phyloP scores from a whole-genome alignment of 2,329 filamentous ascomycete genomes.

The Aschersonia sp. region DNA sequence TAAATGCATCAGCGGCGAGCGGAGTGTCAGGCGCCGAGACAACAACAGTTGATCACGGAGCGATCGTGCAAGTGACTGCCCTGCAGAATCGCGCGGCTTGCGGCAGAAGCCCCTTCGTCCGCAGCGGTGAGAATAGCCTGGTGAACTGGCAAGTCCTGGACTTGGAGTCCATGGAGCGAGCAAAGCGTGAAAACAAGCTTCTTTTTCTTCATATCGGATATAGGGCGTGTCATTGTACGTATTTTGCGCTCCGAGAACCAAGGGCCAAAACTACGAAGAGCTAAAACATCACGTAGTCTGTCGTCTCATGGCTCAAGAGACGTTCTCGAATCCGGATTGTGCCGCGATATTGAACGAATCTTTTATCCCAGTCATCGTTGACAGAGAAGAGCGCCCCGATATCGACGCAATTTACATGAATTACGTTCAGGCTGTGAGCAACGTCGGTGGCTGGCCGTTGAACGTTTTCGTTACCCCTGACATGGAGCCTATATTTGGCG shows the following conservation, averaged over 20 bases:
- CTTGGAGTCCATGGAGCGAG: constrained; percentile 59
- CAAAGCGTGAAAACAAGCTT: constrained; percentile 68
- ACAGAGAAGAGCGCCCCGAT: constrained; percentile 86
- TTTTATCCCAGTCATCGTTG: constrained; percentile 86
- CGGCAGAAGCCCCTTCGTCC: constrained; percentile 42
- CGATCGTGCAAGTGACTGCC: constrained; percentile 7
- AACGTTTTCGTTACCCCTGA: constrained; percentile 95
- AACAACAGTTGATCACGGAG: constrained; percentile 1
- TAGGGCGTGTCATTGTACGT: constrained; percentile 83
- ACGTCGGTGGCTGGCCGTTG: constrained; percentile 81
- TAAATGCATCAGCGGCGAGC: constrained; percentile 20
- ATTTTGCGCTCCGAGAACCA: background rate
- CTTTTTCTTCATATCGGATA: constrained; percentile 94
- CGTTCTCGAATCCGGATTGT: constrained; percentile 71
- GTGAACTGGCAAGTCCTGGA: constrained; percentile 89
- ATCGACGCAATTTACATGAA: constrained; percentile 97
- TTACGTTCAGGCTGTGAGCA: constrained; percentile 87
- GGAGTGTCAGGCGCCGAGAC: constrained; percentile 11
- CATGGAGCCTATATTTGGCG: constrained; percentile 85
- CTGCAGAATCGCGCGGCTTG: constrained; percentile 20
- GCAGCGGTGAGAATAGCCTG: constrained; percentile 62
- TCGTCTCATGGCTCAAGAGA: constrained; percentile 86
- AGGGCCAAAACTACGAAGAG: background rate
- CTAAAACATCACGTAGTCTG: constrained; percentile 37
- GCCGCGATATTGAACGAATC: constrained; percentile 69